Percentiles rank a stretch among this genome's conserved stretches.
Evolutionary conservation across 2,329 filamentous ascomycete species (phyloP).

Genomic region (Xylariaceae sp.): DNA sequence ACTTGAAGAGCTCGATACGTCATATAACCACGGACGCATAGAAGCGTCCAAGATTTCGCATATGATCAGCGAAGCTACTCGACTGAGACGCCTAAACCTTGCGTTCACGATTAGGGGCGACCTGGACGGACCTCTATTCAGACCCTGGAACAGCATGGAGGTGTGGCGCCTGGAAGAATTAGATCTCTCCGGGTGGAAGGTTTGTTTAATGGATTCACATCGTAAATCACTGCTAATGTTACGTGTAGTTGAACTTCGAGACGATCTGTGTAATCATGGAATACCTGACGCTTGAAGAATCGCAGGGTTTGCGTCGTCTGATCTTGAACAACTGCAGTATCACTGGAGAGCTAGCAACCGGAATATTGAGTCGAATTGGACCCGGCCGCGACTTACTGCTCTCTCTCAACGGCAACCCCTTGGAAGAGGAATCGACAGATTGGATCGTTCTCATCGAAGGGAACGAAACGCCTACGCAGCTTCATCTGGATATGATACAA

Average conservation of each 20-base stretch:
- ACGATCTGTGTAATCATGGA: slow-evolving; percentile 43
- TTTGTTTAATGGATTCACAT: slow-evolving; percentile 27
- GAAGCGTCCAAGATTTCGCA: slow-evolving; percentile 43
- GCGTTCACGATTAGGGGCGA: slow-evolving; percentile 46
- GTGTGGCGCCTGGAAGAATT: slow-evolving; percentile 48
- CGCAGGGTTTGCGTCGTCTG: slow-evolving; percentile 40
- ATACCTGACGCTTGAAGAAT: slow-evolving; percentile 40
- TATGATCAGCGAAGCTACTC: slow-evolving; percentile 40
- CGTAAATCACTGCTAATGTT: slow-evolving; percentile 11
- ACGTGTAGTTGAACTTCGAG: slow-evolving; percentile 42
- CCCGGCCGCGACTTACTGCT: slow-evolving; percentile 44
- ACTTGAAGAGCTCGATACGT: slow-evolving; percentile 47
- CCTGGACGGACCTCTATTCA: slow-evolving; percentile 41
- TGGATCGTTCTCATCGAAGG: slow-evolving; percentile 44
- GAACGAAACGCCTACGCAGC: slow-evolving; percentile 44
- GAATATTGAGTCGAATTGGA: slow-evolving; percentile 48
- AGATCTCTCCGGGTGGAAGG: slow-evolving; percentile 50
- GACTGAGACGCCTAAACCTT: slow-evolving; percentile 46
- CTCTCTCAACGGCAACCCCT: slow-evolving; percentile 46
- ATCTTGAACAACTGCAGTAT: slow-evolving; percentile 49
- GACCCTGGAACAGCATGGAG: slow-evolving; percentile 38
- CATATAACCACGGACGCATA: slow-evolving; percentile 48
- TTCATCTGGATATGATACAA: slow-evolving; percentile 55
- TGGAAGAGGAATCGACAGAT: slow-evolving; percentile 48
- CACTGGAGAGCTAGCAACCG: slow-evolving; percentile 45